Evolutionary conservation across 352 stramenopile genomes (phyloP), one percentile per base, ranked within the genome.

Genomic region (Aphanomyces astaci): DNA sequence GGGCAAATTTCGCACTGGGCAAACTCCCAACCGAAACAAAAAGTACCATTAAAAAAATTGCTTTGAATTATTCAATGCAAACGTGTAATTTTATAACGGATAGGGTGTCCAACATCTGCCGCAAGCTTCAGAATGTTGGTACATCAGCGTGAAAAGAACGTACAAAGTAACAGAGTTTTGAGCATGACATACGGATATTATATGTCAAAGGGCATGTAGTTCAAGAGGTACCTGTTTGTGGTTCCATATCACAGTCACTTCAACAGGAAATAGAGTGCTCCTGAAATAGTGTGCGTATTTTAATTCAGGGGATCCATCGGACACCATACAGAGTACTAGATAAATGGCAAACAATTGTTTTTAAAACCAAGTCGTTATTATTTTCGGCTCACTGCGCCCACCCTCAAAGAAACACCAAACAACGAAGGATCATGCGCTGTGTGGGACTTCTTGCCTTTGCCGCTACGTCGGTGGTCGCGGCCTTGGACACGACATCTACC

Each of bases 401-500:
- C 45, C 45, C 45, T 53, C 45, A 25, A 53, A 53, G 45, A 53
- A 64, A 64, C 24, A 64, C 13, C 15, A 66, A 43, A 66, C 24
- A 27, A 56, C 10, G 24, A 39, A 59, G 59, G n/a, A 66, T 7
- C 53, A 68, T 68, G 62, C 62, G 62, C 13, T 68, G 40, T 28
- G 43, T 22, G 5, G 43, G 43, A 39, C 27, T 68, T 45, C 40
- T 68, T 43, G 33, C 62, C 28, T 52, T 68, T 25, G 43, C 30
- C 15, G 51, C 62, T 11, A 4, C 22, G 40, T 32, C 62, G 4
- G 24, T 59, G 51, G 62, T 59, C 43, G n/a, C 62, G 24, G 46
- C 48, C 22, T 7, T 52, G 2, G 45, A 24, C 11, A 25, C 45
- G 17, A 17, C 59, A 24, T 60, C 43, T 10, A 59, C 62, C 15